Evolutionary conservation across 257 asterid genomes (phyloP), one percentile per base, ranked within the genome.

Genomic region (Nicotiana tomentosiformis): DNA sequence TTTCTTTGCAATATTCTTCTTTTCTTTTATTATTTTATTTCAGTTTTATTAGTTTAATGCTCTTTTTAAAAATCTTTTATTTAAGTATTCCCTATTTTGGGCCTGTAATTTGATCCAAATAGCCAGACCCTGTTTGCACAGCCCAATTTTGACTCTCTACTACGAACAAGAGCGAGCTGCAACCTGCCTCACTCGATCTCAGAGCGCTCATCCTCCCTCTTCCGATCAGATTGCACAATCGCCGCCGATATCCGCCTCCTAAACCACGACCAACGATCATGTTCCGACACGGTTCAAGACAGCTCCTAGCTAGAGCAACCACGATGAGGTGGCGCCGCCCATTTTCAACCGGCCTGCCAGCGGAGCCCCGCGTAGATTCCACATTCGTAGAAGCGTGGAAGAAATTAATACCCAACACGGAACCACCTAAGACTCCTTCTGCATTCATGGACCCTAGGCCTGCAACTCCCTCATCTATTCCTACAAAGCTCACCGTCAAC

Each of bases 401-500:
- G 89, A 90, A 93, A 85, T 35, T 65, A 80, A 82, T 88, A 77
- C 95, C 97, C 2, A 90, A 53, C 60, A 80, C 92, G 17, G 98
- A 94, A 10, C 93, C 97, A 26, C 98, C 97, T 3, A 89, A 89
- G 82, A 92, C 94, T 37, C 93, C 93, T 5, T 85, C 90, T 53
- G 85, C 96, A 1, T 92, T 84, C 86, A 94, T 92, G 96, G 11
- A 69, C 0, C 88, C 95, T 32, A 95, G 97, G 26, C 97, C 94
- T 16, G 92, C 93, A 4, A 86, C 88, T 11, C 97, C 97, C 2
- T 82, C 92, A 60, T 86, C 94, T 11, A 91, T 94, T 58, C 97
- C 97, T 11, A 84, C 97, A 0, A 94, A 94, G 86, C 97, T 93
- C 89, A 94, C 97, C 15, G 90, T 94, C 89, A 94, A 94, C 86